Base-by-base conservation (phyloP, 2,329 filamentous ascomycete genomes). In the Bipolaris oryzae region DNA sequence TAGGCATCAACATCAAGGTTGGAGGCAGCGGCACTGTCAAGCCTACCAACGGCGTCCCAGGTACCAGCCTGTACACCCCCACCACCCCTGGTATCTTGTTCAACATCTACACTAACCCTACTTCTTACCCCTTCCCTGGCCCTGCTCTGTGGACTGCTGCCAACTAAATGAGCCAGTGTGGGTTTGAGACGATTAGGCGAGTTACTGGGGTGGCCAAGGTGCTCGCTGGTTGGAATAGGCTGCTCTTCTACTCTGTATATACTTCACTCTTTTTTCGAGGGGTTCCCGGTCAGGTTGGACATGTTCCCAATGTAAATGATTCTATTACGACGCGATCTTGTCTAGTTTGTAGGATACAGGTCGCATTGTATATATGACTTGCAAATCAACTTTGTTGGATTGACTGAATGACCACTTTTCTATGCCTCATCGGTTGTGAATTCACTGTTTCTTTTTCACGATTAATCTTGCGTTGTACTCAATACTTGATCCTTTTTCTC, bases 11-110 rank as follows among this genome's bases (percentile, higher is more conserved):
- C 23, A 11, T 84, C 18, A 72, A 80, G 62, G 73, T 84, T 48
- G 77, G 72, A 34, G 81, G 81, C 7, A 74, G 74, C 20, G 81
- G 81, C 18, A 71, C 71, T 15, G 70, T 72, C 1, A 72, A 70
- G 5, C 64, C 69, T 2, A 73, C 77, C 2, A 49, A 61, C 18
- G 79, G 80, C 34, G 70, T 75, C 41, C 61, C 70, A 0, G 80
- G 74, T 11, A 77, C 73, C 1, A 67, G 67, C 15, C 63, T 81
- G n/a, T 82, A 83, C 68, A 75, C 68, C 20, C 61, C 66, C 34
- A 73, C 67, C 16, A 78, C 80, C 33, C 63, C 78, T 3, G 82
- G 82, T 25, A 78, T 82, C 58, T 50, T 74, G 34, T 77, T 77
- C 64, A 75, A 77, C 57, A 54, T 78, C 16, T 78, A 76, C 61